Base-by-base conservation (phyloP, 306 rosid species). In the Glycyrrhiza uralensis region DNA sequence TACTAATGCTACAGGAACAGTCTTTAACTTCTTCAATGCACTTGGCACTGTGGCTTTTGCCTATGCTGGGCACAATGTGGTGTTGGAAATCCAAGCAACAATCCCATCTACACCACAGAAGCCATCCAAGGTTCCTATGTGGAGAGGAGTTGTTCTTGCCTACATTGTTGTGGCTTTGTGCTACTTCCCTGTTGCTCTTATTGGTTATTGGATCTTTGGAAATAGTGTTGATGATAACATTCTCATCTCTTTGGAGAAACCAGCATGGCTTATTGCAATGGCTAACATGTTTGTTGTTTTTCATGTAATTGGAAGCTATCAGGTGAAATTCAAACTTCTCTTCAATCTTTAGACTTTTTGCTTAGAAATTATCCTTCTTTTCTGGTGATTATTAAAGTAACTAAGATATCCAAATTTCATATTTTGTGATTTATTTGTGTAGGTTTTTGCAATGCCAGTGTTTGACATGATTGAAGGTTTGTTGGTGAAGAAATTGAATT, bases 31-130 rank as follows among this genome's bases (percentile, higher is more conserved):
- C 84, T 83, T 93, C 0, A 83, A 24, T 76, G 94, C 84, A 30
- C 76, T 93, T 41, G 97, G 98, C 1, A 67, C 77, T 15, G 91
- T 93, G 50, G 97, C 94, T 42, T 93, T 89, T 79, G 96, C 98
- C 18, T 90, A 89, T 82, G 98, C 97, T 5, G 97, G 98, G 24
- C 98, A 93, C 80, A 93, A 86, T 32, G 98, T 93, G 52, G 97
- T 93, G 12, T 75, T 90, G 3, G 98, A 93, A 78, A 90, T 93
- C 58, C 98, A 93, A 80, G 97, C 97, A 39, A 93, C 98, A 7
- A 93, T 93, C 17, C 97, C 97, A 5, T 93, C 98, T 4, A 87
- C 93, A 15, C 90, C 98, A 1, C 88, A 86, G 79, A 90, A 86
- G 76, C 97, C 98, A 8, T 93, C 98, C 1, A 93, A 93, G 78